Base-by-base conservation (phyloP, 2,329 filamentous ascomycete species). In the Plenodomus lindquistii region DNA sequence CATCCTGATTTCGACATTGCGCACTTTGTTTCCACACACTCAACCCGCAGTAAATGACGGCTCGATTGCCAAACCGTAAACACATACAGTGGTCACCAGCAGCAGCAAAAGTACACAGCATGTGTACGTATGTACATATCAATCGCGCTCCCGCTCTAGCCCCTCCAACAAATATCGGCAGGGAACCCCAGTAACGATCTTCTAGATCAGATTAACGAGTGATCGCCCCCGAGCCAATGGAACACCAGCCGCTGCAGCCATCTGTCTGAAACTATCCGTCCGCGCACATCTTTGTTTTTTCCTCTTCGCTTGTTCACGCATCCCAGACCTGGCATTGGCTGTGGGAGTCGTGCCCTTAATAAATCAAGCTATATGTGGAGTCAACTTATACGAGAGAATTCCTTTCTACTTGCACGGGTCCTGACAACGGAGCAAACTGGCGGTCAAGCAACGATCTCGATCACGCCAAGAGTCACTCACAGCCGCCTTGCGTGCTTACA, bases 141-240 rank as follows among this genome's bases (percentile, higher is more conserved):
- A 43, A 38, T 48, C 39, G 49, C 43, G 50, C 54, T 48, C 40
- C 46, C 39, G 41, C 40, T 56, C 34, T 22, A 19, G 37, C 40
- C 35, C 37, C 36, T 37, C 31, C 40, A 43, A 46, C 46, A 41
- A 40, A 7, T 2, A 15, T 7, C 22, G 16, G 22, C 65, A 67
- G 58, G 67, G 64, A 58, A 49, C 46, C 59, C 65, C 48, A 47
- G 57, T 35, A 36, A 29, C 35, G 64, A 70, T 70, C 65, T 51
- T 44, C 51, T 41, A 59, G 60, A 61, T 65, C 61, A 69, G 66
- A 70, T 71, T 70, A 60, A 67, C 66, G 66, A 70, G 59, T 57
- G 52, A 59, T 61, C 58, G 50, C 48, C 63, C 42, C 63, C 52
- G 48, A 57, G 49, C 61, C 66, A 70, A 69, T 70, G 48, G 50